These are phyloP conservation scores for Leccinum rimulosum DNA, from an alignment of 768 basidiomycete species.

Conservation along the genomic window DNA sequence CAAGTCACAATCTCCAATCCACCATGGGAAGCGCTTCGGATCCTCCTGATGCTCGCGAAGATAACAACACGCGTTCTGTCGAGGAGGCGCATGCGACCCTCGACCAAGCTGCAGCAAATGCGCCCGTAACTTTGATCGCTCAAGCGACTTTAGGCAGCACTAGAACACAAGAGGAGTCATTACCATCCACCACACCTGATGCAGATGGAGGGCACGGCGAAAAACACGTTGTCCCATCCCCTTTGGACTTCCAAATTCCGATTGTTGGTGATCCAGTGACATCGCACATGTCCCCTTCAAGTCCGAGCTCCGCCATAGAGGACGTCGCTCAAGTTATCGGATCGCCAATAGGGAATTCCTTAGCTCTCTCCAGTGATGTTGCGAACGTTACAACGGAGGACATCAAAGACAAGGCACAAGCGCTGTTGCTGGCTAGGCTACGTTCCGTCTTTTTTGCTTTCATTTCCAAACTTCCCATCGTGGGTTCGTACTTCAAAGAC, in stretches of 20 bases:
- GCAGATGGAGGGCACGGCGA: background rate
- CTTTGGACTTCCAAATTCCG: background rate
- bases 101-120: background rate
- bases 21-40: background rate
- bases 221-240: background rate
- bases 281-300: background rate
- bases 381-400: background rate
- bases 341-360: background rate
- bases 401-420: conserved; percentile 4
- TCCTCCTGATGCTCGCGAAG: background rate
- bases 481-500: conserved; percentile 20
- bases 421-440: conserved; percentile 9
- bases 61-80: background rate
- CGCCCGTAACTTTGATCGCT: background rate
- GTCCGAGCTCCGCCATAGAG: background rate
- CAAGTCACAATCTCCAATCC: background rate
- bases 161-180: background rate
- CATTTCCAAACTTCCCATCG: conserved; percentile 19
- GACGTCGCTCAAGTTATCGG: background rate
- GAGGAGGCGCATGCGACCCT: background rate
- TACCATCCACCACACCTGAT: background rate
- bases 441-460: conserved; percentile 11
- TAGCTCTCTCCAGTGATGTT: background rate
- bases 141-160: background rate
- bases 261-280: background rate